Evolutionary conservation across 2,329 filamentous ascomycete species (phyloP), one percentile per base, ranked within the genome.

Genomic region (Plectosphaerella sp.): DNA sequence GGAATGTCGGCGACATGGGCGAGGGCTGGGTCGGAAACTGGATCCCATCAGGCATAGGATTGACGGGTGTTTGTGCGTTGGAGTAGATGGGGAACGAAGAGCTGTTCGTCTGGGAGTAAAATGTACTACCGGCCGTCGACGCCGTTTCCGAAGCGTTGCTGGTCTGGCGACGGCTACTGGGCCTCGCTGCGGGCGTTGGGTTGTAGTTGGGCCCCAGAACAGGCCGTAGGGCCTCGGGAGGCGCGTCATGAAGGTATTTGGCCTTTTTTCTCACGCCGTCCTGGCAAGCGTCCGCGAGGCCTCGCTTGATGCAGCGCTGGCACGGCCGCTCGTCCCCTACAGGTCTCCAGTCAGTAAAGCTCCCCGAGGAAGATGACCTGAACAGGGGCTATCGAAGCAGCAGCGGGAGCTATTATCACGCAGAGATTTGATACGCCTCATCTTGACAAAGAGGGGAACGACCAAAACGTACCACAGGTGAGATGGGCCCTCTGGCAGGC

Each of bases 231-330:
- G 91, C 91, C 67, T 95, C 91, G 49, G 91, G 84, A 36, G 93
- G 92, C 24, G 93, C 91, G 78, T 97, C 94, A 65, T 97, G 92
- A 52, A 99, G 88, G 69, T 99, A 99, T 70, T 99, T 99, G 49
- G 94, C 94, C 79, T 97, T 99, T 72, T 99, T 99, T 57, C 94
- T 88, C 49, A 97, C 91, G 50, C 94, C 94, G 66, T 99, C 94
- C 69, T 96, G 91, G 65, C 94, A 99, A 55, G 84, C 84, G 67
- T 96, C 91, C 63, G 91, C 89, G 20, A 97, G 82, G 45, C 91
- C 90, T 62, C 94, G 87, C 71, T 97, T 97, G 61, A 97, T 91
- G 69, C 94, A 99, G 64, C 94, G 81, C 64, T 91, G 84, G 67
- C 94, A 99, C 50, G 94, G 94, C 61, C 94, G 83, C 70, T 99